Percentiles rank a stretch among this genome's conserved stretches.
Evolutionary conservation across 805 yeast species (phyloP).

Genomic region (Yamadazyma olivae): DNA sequence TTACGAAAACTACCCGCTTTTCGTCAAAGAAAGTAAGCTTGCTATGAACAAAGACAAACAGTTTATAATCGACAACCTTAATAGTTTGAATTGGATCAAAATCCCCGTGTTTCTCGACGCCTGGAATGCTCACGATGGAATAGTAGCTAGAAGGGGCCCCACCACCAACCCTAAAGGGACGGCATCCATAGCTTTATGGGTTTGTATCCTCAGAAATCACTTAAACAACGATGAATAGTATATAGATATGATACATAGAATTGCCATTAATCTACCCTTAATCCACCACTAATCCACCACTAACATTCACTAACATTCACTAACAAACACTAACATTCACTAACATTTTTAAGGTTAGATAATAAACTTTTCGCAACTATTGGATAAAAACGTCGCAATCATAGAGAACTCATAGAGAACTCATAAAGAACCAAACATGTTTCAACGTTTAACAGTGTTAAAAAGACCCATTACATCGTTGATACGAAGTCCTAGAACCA

Average conservation of each 20-base stretch:
- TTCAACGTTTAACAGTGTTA: not conserved
- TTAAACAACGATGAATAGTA: not conserved
- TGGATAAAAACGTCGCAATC: no score
- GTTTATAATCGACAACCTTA: slow-evolving; percentile 51
- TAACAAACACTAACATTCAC: no score
- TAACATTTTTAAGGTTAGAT: no score
- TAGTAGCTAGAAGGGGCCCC: slow-evolving; percentile 73
- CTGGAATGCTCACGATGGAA: slow-evolving; percentile 82
- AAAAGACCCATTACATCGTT: not conserved
- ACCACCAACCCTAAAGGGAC: slow-evolving; percentile 49
- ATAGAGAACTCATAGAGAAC: no score
- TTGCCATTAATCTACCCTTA: no score
- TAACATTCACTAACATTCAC: no score
- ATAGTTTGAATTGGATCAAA: slow-evolving; percentile 70
- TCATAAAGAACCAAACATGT: no score
- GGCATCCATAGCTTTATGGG: slow-evolving; percentile 52
- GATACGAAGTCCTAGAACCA: not conserved
- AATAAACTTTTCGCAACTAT: no score
- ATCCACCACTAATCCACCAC: no score
- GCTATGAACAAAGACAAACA: slow-evolving; percentile 36
- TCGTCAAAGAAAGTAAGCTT: slow-evolving; percentile 20
- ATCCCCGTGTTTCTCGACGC: slow-evolving; percentile 69
- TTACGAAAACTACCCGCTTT: slow-evolving; percentile 24
- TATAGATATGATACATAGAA: not conserved
- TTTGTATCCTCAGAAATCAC: slow-evolving; percentile 33